A percentile compares a stretch with the other conserved stretches of the same genome.
Evolutionary conservation across 495 filamentous ascomycete species (phyloP).

Genomic region (Mytilinidion resinicola): DNA sequence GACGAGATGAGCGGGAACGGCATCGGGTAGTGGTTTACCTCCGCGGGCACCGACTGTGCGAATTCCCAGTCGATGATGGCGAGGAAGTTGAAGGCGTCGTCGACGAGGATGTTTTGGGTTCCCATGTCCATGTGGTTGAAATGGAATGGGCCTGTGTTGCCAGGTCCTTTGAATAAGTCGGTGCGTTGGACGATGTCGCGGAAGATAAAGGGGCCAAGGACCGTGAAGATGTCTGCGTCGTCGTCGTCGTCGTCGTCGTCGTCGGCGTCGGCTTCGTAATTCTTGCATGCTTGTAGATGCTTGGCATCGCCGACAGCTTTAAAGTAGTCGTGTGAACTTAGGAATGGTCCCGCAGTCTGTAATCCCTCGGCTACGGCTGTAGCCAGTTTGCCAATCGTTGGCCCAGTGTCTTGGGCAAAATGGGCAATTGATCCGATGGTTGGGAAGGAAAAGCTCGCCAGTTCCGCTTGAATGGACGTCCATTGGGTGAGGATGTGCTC

Average conservation of each 20-base stretch:
- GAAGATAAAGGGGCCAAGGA: slow-evolving; percentile 16
- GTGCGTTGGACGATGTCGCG: slow-evolving; percentile 20
- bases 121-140: slow-evolving; percentile 33
- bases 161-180: slow-evolving; percentile 18
- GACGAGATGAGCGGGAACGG: slow-evolving; percentile 23
- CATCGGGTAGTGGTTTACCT: slow-evolving; percentile 31
- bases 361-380: neutral
- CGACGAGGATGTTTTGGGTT: slow-evolving; percentile 9
- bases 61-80: slow-evolving; percentile 11
- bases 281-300: neutral
- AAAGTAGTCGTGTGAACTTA: neutral
- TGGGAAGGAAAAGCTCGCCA: slow-evolving; percentile 1
- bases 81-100: slow-evolving; percentile 6
- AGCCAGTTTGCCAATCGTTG: slow-evolving; percentile 6
- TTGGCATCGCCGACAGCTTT: slow-evolving; percentile 1
- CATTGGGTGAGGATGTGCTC: slow-evolving; percentile 32
- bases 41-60: slow-evolving; percentile 21
- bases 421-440: slow-evolving; percentile 5
- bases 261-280: neutral
- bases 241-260: neutral
- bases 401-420: neutral
- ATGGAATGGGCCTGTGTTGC: slow-evolving; percentile 17
- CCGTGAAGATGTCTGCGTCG: neutral
- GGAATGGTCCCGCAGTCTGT: neutral
- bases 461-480: slow-evolving; percentile 21